A percentile compares a stretch with the other conserved stretches of the same genome.
phyloP scores from a whole-genome alignment of 2,329 filamentous ascomycete genomes.

The Botrytis paeoniae region DNA sequence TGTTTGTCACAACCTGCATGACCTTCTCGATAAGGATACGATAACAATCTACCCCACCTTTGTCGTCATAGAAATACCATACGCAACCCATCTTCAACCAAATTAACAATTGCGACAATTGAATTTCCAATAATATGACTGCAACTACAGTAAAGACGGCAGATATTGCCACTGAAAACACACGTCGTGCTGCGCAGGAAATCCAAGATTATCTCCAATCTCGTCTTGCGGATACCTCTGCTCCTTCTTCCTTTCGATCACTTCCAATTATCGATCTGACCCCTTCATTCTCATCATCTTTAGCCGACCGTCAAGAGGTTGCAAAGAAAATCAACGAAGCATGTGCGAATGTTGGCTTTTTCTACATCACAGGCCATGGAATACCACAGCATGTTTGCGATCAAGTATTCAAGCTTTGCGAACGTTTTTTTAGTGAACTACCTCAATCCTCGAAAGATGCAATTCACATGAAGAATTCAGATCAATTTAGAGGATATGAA shows the following conservation, averaged over 20 bases:
- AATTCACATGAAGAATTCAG: constrained; percentile 40
- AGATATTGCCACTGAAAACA: neutral
- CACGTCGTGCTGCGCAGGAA: constrained; percentile 30
- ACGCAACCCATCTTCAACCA: neutral
- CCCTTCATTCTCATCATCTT: constrained; percentile 33
- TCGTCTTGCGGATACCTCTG: constrained; percentile 26
- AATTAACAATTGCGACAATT: neutral
- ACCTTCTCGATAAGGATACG: constrained; percentile 1
- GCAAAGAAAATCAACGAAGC: constrained; percentile 34
- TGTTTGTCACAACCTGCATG: neutral
- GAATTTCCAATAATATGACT: neutral
- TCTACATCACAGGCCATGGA: constrained; percentile 46
- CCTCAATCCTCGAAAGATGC: constrained; percentile 45
- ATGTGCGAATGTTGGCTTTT: constrained; percentile 35
- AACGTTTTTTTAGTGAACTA: constrained; percentile 48
- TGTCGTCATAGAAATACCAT: neutral
- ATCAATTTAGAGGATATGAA: constrained; percentile 49
- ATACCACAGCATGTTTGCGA: constrained; percentile 43
- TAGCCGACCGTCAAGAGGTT: constrained; percentile 30
- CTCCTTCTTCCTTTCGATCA: constrained; percentile 28
- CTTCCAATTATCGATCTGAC: constrained; percentile 37
- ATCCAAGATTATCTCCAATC: constrained; percentile 32
- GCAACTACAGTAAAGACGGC: neutral
- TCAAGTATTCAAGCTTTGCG: constrained; percentile 42
- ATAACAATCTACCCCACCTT: constrained; percentile 1